Base-by-base conservation (phyloP, 495 filamentous ascomycete species). In the Immersiella caudata region DNA sequence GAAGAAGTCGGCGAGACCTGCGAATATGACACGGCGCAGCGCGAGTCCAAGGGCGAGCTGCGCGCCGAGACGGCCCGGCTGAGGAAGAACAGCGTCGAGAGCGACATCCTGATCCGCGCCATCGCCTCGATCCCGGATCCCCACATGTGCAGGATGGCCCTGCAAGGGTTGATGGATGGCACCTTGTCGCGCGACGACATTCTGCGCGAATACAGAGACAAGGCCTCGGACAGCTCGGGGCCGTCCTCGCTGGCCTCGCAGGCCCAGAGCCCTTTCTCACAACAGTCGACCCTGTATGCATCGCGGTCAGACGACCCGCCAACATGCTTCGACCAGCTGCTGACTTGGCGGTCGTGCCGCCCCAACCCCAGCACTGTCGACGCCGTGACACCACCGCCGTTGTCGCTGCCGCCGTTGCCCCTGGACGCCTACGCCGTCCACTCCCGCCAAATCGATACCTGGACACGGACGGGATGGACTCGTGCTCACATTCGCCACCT, bases 401-500 rank as follows among this genome's bases (percentile, higher is more conserved):
- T 61, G 20, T 61, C 35, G 59, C 33, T 49, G 5, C 59, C 59
- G 20, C 59, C 59, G 11, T 33, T 61, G 16, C 59, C 59, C 25
- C 59, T 49, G 6, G 59, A 46, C 24, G 51, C 54, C 51, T 49
- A 65, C 33, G 18, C 29, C 5, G 1, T 29, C 6, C 63, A 65
- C 18, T 46, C 54, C 12, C 60, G 35, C 21, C 59, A 61, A 6
- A 0, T 52, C 6, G 63, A 65, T 16, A 46, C 51, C 5, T 65
- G 63, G 63, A 65, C 63, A 7, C 29, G 54, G 4, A 65, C 63
- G 2, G 63, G 63, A 12, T 65, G 63, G 63, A 65, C 63, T 16
- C 6, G 21, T 11, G 63, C 63, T 1, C 54, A 65, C 25, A 25
- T 57, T 9, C 51, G 29, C 18, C 63, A 65, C 22, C 63, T 65